Base-by-base conservation (phyloP, 1,139 yeast genomes). In the Kurtzmaniella quercitrusa region DNA sequence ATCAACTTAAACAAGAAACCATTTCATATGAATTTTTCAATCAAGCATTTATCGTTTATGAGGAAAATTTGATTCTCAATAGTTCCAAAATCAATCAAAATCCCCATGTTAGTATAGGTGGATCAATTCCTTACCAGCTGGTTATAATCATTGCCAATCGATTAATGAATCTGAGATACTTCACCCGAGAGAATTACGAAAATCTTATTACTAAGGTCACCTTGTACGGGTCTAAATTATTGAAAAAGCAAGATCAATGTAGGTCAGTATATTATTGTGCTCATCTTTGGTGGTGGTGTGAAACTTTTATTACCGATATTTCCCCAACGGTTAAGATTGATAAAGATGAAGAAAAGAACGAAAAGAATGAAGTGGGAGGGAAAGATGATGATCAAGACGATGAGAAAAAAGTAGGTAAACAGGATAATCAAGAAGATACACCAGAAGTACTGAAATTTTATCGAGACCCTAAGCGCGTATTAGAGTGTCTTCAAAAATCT, bases 221-320 rank as follows among this genome's bases (percentile, higher is more conserved):
- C 1, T 66, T 91, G 41, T 88, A 90, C 58, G 96, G 96, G 1
- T 87, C 96, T 9, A 88, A 88, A 59, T 72, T 93, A 45, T 74
- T 93, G 58, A 89, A 88, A 60, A 93, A 91, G 60, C 93, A 93
- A 29, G 98, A 91, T 57, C 98, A 91, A 62, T 91, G 98, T 59
- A 79, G 97, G 18, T 83, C 96, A 0, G 95, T 93, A 6, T 88
- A 86, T 57, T 66, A 81, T 43, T 91, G 96, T 43, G 84, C 96
- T 2, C 97, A 93, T 63, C 68, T 93, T 43, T 93, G 97, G 96
- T 90, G 96, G 95, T 86, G 94, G 62, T 76, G 84, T 17, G 91
- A 85, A 51, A 53, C 50, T 12, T 55, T 60, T 36, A 55, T 63
- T 21, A 65, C 60, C 8, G 68, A 57, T 7, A 47, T 42, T 10